phyloP scores from a whole-genome alignment of 2,329 filamentous ascomycete genomes.

The Calonectria ilicicola region DNA sequence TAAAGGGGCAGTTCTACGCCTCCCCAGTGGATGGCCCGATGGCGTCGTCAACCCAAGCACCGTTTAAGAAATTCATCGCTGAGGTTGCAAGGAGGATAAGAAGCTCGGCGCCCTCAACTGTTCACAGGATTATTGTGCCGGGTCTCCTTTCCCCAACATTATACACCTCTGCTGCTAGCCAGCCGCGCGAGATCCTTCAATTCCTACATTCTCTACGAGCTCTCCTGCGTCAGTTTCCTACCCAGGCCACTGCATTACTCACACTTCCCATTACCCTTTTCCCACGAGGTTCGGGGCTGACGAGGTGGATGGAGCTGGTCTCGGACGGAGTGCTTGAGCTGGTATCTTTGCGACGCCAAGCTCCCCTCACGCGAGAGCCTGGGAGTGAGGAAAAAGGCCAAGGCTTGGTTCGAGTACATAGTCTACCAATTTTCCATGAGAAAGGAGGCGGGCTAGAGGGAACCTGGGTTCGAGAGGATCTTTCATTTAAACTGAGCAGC shows the following conservation, averaged over 20 bases:
- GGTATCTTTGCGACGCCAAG: slow-evolving; percentile 72
- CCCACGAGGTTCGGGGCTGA: slow-evolving; percentile 79
- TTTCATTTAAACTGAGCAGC: slow-evolving; percentile 90
- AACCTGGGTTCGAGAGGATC: slow-evolving; percentile 80
- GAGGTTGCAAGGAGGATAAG: slow-evolving; percentile 67
- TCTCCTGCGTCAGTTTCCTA: slow-evolving; percentile 76
- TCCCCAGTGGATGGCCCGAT: slow-evolving; percentile 57
- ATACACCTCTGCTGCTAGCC: slow-evolving; percentile 77
- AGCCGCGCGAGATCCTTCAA: slow-evolving; percentile 79
- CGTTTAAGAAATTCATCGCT: slow-evolving; percentile 73
- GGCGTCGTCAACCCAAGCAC: slow-evolving; percentile 36
- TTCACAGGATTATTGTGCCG: slow-evolving; percentile 89
- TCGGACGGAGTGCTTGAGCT: slow-evolving; percentile 90
- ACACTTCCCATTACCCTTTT: slow-evolving; percentile 86
- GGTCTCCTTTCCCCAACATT: slow-evolving; percentile 87
- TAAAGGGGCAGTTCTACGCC: slow-evolving; percentile 63
- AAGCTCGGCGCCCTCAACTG: slow-evolving; percentile 66
- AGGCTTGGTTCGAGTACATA: slow-evolving; percentile 86
- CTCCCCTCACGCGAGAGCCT: slow-evolving; percentile 61
- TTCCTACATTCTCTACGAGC: slow-evolving; percentile 85
- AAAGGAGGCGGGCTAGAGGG: slow-evolving; percentile 82
- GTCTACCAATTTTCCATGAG: slow-evolving; percentile 87
- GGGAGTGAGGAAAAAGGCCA: slow-evolving; percentile 80
- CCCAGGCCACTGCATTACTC: slow-evolving; percentile 76
- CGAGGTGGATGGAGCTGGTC: slow-evolving; percentile 87